Base-by-base conservation (phyloP, 768 basidiomycete genomes). In the Tylopilus vinaceipallidus region DNA sequence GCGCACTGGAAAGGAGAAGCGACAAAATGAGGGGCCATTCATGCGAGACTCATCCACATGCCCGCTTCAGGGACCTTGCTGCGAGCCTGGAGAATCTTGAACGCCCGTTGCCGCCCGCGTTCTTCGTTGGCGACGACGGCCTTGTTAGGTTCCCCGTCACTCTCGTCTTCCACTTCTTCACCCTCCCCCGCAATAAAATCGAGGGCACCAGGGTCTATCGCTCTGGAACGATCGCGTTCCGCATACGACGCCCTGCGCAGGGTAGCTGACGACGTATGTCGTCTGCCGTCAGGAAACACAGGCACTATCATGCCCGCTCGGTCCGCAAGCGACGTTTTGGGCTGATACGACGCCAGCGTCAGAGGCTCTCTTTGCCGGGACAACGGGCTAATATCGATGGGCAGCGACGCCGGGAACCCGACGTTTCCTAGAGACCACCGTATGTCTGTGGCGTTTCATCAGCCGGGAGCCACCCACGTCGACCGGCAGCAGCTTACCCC, bases 31-130 rank as follows among this genome's bases (percentile, higher is more conserved):
- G n/a, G n/a, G n/a, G n/a, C n/a, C n/a, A 41, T 32, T 64, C 51
- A 76, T 33, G 83, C 87, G 59, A 91, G 71, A 71, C 88, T 91
- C 59, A 86, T 76, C 87, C 87, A 91, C 87, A 90, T 89, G 32
- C 87, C 84, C 49, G 76, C 77, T 51, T 76, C 77, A 2, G 88
- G 88, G 22, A 90, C 55, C 65, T 80, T 76, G 55, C 79, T 85
- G 42, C 86, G 77, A 19, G 80, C 80, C 62, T 89, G 77, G 43
- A 91, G 69, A 42, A 91, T 91, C 68, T 75, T 81, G 54, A 83
- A 61, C 2, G 88, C 88, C 39, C 74, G 78, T 53, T 74, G 75
- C 39, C 82, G 73, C 2, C 82, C 80, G 35, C 82, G 75, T 22
- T 71, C 75, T 27, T 61, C 63, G 17, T 64, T 63, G 8, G 53